Evolutionary conservation across 352 stramenopile genomes (phyloP), one percentile per base, ranked within the genome.

Genomic region (Achlya hypogyna): DNA sequence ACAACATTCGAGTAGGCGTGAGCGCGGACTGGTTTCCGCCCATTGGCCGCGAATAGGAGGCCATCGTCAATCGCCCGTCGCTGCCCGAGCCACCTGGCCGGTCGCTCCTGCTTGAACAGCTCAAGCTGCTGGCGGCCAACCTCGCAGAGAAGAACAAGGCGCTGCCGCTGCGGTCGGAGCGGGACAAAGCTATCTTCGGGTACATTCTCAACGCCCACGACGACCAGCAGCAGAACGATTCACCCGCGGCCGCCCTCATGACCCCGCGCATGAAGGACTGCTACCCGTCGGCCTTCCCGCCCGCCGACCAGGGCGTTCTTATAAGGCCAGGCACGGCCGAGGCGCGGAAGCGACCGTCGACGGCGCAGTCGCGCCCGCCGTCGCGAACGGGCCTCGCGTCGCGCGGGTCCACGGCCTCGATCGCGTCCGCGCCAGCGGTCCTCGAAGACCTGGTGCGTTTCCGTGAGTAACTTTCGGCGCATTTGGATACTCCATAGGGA

Each of bases 21-120:
- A 27, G 34, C 14, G 31, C 10, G 14, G 27, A 23, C 67, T 42
- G 34, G 34, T 14, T 16, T 6, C 6, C 34, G 28, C 29, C 9
- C 16, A 35, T 16, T 5, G 14, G 45, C 53, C 56, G 23, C 42
- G 25, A 0, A 25, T 59, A 93, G 84, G 84, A 90, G 60, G 79
- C 75, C 8, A 56, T 91, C 18, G 64, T 75, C 8, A 78, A 76
- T 47, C 81, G 82, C 3, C 73, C 72, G 18, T 71, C 72, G 8
- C 49, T 86, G 22, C 82, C 82, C 0, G 84, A 93, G 42, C 84
- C 82, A 16, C 81, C 84, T 22, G 82, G 82, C 5, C 76, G 84
- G 0, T 68, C 73, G 42, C 56, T 93, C n/a, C 59, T 93, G 31
- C 72, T 93, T 3, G 78, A 89, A 40, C 89, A 90, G 47, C 71